Percentiles rank a stretch among this genome's conserved stretches.
Conservation (phyloP, 176 grass and related monocot species). For the Pontederia crassipes region DNA sequence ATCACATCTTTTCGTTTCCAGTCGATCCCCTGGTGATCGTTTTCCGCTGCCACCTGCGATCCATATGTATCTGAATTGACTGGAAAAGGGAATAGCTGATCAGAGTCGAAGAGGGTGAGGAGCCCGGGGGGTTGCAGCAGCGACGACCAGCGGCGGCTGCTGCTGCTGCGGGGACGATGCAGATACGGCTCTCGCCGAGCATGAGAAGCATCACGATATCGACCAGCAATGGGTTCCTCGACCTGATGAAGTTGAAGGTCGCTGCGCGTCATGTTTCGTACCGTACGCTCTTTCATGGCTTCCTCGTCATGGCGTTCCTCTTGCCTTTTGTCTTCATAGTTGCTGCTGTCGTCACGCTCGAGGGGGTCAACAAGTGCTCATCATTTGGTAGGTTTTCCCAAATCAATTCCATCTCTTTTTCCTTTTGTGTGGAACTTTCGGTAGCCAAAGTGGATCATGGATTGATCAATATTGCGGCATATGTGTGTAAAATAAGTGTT, state of each 20-base stretch:
- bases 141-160: background rate
- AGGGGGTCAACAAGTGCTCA: conserved; percentile 98
- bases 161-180: conserved; percentile 57
- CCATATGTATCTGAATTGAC: background rate
- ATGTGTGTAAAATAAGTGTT: no score
- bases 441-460: background rate
- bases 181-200: conserved; percentile 94
- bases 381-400: conserved; percentile 47
- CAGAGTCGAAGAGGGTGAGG: no score
- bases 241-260: conserved; percentile 83
- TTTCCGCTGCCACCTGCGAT: no score
- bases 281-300: conserved; percentile 30
- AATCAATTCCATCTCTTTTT: background rate
- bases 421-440: conserved; percentile 1
- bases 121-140: background rate
- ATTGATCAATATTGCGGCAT: background rate
- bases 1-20: no score
- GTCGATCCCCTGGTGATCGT: no score
- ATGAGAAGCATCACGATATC: conserved; percentile 99
- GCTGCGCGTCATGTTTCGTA: conserved; percentile 35
- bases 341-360: conserved; percentile 77
- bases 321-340: conserved; percentile 31
- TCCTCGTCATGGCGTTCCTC: conserved; percentile 42
- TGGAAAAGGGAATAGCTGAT: background rate
- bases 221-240: conserved; percentile 71